These are phyloP conservation scores for Chrysanthemum seticuspe DNA, from an alignment of 129 eudicot species.

Conservation along the genomic window DNA sequence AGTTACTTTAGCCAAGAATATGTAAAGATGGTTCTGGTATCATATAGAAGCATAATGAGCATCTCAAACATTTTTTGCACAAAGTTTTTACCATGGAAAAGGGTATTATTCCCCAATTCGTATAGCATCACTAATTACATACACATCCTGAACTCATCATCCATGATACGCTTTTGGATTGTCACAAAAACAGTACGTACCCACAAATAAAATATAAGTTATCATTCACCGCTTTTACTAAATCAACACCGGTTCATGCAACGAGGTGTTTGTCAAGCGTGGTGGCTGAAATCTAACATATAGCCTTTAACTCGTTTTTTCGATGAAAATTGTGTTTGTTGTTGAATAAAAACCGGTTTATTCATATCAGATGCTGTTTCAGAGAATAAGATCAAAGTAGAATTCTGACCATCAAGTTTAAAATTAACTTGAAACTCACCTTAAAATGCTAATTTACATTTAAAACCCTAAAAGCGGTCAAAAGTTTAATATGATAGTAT, in stretches of 20 bases:
- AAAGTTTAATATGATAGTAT: neutral
- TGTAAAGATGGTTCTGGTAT: constrained; percentile 35
- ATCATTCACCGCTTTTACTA: neutral
- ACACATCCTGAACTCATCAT: constrained; percentile 23
- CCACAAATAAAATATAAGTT: neutral
- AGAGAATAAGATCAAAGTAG: neutral
- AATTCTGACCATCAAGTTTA: neutral
- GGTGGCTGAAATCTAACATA: too few species aligned
- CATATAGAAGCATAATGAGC: constrained; percentile 24
- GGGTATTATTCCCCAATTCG: constrained; percentile 27
- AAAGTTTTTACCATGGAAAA: constrained; percentile 24
- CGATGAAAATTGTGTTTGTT: too few species aligned
- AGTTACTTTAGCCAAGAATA: constrained; percentile 37
- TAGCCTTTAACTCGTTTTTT: too few species aligned
- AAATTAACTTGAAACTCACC: neutral
- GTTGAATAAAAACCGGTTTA: neutral
- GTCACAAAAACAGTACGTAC: neutral
- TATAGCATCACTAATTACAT: constrained; percentile 3
- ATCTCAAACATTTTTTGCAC: constrained; percentile 29
- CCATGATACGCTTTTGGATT: neutral
- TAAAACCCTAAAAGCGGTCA: neutral
- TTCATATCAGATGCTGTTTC: neutral
- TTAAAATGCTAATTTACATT: constrained; percentile 1
- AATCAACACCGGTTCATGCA: neutral
- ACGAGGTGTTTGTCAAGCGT: too few species aligned